Conservation (phyloP, 2,329 filamentous ascomycete genomes). For the Pyrenophora seminiperda region DNA sequence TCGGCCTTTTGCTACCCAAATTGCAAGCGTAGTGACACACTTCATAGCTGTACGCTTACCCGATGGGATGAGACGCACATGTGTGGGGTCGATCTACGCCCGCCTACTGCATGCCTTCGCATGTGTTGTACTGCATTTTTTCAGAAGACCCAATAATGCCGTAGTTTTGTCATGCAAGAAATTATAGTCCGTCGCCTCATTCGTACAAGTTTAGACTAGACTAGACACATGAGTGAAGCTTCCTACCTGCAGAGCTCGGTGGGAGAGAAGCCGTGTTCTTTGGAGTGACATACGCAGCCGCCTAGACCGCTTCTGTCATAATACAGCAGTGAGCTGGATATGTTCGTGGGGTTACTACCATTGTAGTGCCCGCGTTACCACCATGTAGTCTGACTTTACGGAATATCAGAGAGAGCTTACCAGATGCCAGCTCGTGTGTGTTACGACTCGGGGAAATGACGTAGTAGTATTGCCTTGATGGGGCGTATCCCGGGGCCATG, state of each 20-base stretch:
- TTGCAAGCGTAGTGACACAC: neutral
- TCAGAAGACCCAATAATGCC: neutral
- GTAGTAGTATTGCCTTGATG: constrained; percentile 2
- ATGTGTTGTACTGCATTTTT: constrained; percentile 1
- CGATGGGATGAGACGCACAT: neutral
- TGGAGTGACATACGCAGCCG: neutral
- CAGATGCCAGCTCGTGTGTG: neutral
- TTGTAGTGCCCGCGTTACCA: too few relatives aligned
- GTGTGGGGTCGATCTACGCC: constrained; percentile 2
- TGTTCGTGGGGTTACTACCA: neutral
- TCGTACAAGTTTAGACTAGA: neutral
- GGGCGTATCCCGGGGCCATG: constrained; percentile 14
- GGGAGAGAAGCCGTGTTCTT: neutral
- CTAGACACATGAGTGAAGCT: neutral
- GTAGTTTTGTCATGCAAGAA: neutral
- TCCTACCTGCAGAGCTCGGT: neutral
- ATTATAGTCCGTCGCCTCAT: neutral
- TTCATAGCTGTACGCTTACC: neutral
- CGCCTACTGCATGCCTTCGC: constrained; percentile 2
- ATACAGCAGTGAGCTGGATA: neutral
- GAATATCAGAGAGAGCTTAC: neutral
- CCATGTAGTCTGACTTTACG: neutral
- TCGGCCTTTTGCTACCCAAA: neutral
- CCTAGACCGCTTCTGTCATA: neutral
- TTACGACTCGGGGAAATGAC: neutral